phyloP scores from a whole-genome alignment of 768 basidiomycete species.

The Hygrophorus russula region DNA sequence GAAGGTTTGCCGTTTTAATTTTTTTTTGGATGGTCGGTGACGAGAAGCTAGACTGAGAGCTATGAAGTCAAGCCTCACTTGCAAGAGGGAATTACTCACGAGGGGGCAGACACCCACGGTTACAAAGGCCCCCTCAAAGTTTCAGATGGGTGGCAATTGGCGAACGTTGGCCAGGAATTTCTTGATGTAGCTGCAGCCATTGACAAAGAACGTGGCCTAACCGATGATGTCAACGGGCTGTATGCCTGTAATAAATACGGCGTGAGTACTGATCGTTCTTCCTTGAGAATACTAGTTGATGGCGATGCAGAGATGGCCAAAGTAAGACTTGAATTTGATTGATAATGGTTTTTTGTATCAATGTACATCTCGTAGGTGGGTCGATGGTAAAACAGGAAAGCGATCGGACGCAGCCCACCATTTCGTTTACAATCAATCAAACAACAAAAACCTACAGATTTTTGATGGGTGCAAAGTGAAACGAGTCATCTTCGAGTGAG shows the following conservation, averaged over 20 bases:
- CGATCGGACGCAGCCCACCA: slow-evolving; percentile 47
- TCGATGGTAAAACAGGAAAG: slow-evolving; percentile 36
- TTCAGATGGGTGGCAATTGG: slow-evolving; percentile 27
- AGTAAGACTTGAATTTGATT: slow-evolving; percentile 22
- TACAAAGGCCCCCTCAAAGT: slow-evolving; percentile 38
- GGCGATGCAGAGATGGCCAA: slow-evolving; percentile 37
- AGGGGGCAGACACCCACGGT: slow-evolving; percentile 34
- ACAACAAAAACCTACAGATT: slow-evolving; percentile 31
- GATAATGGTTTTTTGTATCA: not conserved
- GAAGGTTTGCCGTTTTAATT: slow-evolving; percentile 33
- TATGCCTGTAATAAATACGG: slow-evolving; percentile 5
- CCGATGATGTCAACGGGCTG: slow-evolving; percentile 18
- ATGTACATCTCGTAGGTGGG: slow-evolving; percentile 29
- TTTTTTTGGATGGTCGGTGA: not conserved
- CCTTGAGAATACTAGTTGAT: not conserved
- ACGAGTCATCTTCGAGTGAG: slow-evolving; percentile 39
- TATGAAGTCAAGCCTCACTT: slow-evolving; percentile 19
- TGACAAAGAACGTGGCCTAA: slow-evolving; percentile 21
- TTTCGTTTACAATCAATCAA: slow-evolving; percentile 37
- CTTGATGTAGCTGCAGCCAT: slow-evolving; percentile 33
- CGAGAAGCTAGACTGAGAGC: slow-evolving; percentile 25
- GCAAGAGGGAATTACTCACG: no score
- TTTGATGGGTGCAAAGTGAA: slow-evolving; percentile 30
- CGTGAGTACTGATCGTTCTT: slow-evolving; percentile 1
- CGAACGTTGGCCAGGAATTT: slow-evolving; percentile 34